Base-by-base conservation (phyloP, 805 yeast genomes). In the Nakazawaea ernobii region DNA sequence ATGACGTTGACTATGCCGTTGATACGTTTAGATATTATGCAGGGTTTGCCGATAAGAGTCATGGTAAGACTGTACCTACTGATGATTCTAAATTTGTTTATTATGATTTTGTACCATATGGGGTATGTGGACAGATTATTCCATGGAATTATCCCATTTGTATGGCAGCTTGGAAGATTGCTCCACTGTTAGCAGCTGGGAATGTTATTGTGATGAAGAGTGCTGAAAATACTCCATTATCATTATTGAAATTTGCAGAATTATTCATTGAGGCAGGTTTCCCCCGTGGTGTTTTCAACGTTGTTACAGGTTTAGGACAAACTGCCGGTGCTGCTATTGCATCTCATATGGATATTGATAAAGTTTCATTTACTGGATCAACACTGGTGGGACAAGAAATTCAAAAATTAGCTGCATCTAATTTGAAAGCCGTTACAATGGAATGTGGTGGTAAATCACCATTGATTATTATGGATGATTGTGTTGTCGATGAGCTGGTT, bases 91-190 rank as follows among this genome's bases (percentile, higher is more conserved):
- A 80, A 61, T 70, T 78, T 59, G 74, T 72, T 51, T 81, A 74
- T 91, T 56, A 62, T 51, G 47, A 48, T 9, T 43, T 17, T 14
- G 39, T 48, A 9, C 50, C 50, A 32, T 48, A 48, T 43, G 92
- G 91, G 60, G 85, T 84, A 26, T 83, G 88, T 67, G 94, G 88
- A 43, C 86, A 82, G 63, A 83, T 85, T 55, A 82, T 84, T 54
- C 91, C 92, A 57, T 84, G 91, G 91, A 84, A 84, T 65, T 84
- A 83, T 75, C 92, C 92, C 52, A 68, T 84, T 56, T 75, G 82
- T 74, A 84, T 84, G 86, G 71, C 81, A 62, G 66, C 84, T 28
- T 84, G 92, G 92, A 84, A 84, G 62, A 70, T 84, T 50, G 88
- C 84, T 35, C 90, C 92, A 15, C 87, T 86, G 46, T 67, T 84